Percentiles rank a stretch among this genome's conserved stretches.
Evolutionary conservation across 208 protist species (phyloP).

Genomic region (Acanthamoeba pearcei): DNA sequence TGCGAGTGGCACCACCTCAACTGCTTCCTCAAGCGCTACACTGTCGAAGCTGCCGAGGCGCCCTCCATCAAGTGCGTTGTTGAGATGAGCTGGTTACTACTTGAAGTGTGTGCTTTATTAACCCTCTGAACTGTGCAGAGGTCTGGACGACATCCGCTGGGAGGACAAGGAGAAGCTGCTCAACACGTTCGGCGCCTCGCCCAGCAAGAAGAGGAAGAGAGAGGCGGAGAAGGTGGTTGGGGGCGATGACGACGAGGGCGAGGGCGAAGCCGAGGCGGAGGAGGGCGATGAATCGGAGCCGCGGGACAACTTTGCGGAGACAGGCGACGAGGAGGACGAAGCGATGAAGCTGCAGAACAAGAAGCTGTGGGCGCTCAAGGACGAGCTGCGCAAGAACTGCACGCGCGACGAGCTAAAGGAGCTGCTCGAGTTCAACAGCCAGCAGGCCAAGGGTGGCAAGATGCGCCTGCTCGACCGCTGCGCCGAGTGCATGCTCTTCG

Average conservation of each 20-base stretch:
- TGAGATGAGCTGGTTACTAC: too few relatives aligned
- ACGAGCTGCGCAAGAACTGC: background rate
- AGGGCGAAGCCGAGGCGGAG: background rate
- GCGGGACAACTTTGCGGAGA: background rate
- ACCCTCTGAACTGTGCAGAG: background rate
- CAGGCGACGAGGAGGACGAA: conserved; percentile 9
- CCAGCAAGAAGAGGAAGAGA: background rate
- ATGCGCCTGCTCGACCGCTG: conserved; percentile 16
- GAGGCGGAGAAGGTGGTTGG: background rate
- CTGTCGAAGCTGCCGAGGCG: background rate
- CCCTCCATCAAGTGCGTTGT: background rate
- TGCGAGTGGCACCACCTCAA: conserved; percentile 17
- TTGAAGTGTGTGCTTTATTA: too few relatives aligned
- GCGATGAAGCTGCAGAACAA: conserved; percentile 51
- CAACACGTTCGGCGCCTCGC: background rate
- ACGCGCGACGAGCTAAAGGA: background rate
- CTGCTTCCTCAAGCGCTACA: conserved; percentile 28
- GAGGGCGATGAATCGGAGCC: background rate
- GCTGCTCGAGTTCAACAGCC: conserved; percentile 54
- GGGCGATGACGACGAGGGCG: background rate
- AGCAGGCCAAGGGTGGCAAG: background rate
- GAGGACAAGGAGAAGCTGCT: conserved; percentile 25
- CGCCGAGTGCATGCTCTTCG: conserved; percentile 64
- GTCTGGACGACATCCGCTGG: conserved; percentile 3
- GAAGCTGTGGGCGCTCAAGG: conserved; percentile 9